Evolutionary conservation across 768 basidiomycete genomes (phyloP), one percentile per base, ranked within the genome.

Genomic region (Clitopilus passeckerianus): DNA sequence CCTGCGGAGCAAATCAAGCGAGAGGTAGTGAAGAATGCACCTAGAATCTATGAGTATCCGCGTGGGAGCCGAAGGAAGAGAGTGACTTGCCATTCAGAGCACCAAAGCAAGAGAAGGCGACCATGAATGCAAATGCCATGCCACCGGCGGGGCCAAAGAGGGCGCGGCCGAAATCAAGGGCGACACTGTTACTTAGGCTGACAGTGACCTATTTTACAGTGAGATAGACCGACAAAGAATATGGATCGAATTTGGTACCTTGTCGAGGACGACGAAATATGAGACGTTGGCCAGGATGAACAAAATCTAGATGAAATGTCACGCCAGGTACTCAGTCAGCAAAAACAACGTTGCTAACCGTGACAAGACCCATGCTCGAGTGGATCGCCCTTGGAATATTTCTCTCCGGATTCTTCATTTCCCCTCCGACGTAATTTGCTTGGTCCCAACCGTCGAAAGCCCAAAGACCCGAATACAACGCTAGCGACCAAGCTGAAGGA

Each of bases 371-470:
- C 94, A 98, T 95, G 67, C 94, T 96, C n/a, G 80, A 76, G 69
- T 98, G 95, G 44, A 98, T 93, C 0, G 89, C 87, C 59, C 89
- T 79, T 1, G 95, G 95, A 53, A 98, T 88, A 66, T 95, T 94
- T 68, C 85, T 90, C 67, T 89, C 84, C 1, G 92, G 86, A 60
- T 89, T 83, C 57, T 79, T 75, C 75, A 98, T 91, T 71, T 94
- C 94, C 27, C 91, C 95, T 14, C 90, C 91, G 15, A 98, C 91
- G 63, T 90, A 96, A 69, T 93, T 95, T 27, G 84, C 88, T 72
- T 91, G 90, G 67, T 95, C 95, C 95, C 95, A 99, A 0, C 96
- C 96, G 71, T 95, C 95, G 64, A 93, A 95, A 1, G 95, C 95
- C 93, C 91, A 98, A 4, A 98, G 75, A 2, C 94, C 93, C 10